Conservation (phyloP, 768 basidiomycete genomes). For the Solioccasus polychromus region DNA sequence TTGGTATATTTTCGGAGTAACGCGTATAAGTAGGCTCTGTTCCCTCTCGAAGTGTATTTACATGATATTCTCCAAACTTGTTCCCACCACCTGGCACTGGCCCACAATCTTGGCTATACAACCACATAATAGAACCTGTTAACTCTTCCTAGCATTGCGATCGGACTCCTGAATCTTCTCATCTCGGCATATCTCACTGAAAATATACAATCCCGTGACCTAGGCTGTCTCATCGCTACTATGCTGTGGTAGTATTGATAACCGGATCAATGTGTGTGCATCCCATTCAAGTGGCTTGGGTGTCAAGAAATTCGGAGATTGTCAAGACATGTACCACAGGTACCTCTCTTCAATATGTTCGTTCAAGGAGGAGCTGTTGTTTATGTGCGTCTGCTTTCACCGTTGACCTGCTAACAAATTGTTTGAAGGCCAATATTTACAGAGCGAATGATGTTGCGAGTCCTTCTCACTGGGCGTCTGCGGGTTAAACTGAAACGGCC, state of each 20-base stretch:
- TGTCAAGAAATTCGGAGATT: slow-evolving; percentile 57
- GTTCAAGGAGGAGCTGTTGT: slow-evolving; percentile 56
- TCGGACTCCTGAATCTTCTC: slow-evolving; percentile 51
- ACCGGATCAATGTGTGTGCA: slow-evolving; percentile 49
- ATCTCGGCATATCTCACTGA: slow-evolving; percentile 51
- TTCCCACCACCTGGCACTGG: slow-evolving; percentile 63
- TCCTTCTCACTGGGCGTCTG: neutral
- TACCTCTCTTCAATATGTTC: slow-evolving; percentile 56
- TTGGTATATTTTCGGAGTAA: slow-evolving; percentile 44
- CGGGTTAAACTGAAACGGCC: neutral
- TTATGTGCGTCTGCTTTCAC: slow-evolving; percentile 33
- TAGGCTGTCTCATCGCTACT: slow-evolving; percentile 51
- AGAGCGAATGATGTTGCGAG: slow-evolving; percentile 45
- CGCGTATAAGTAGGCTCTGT: slow-evolving; percentile 44
- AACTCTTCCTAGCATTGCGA: slow-evolving; percentile 53
- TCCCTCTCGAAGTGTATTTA: neutral
- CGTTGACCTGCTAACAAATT: slow-evolving; percentile 1
- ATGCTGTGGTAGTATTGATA: slow-evolving; percentile 49
- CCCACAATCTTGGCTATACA: slow-evolving; percentile 58
- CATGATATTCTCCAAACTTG: slow-evolving; percentile 27
- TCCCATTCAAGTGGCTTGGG: slow-evolving; percentile 51
- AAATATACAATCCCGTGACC: slow-evolving; percentile 52
- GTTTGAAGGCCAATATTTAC: slow-evolving; percentile 51
- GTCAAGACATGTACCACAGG: slow-evolving; percentile 50
- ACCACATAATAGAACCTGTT: slow-evolving; percentile 64